Evolutionary conservation across 805 yeast species (phyloP).

Genomic region (Kluyveromyces wickerhamii): DNA sequence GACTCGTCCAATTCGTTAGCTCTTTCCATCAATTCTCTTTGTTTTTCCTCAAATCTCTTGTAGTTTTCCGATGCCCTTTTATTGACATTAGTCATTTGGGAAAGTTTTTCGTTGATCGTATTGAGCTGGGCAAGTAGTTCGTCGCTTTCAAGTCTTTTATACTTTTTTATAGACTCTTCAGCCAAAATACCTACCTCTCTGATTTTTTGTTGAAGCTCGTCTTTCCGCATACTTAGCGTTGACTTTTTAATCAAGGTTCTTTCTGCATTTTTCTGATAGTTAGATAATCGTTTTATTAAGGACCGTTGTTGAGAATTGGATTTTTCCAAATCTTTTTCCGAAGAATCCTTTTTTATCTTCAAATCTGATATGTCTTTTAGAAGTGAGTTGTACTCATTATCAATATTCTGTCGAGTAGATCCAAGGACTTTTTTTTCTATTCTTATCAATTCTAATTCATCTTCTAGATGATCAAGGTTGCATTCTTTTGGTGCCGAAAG

Average conservation of each 20-base stretch:
- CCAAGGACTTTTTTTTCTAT: conserved; percentile 24
- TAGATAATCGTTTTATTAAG: conserved; percentile 48
- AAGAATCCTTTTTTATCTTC: conserved; percentile 22
- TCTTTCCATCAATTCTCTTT: conserved; percentile 57
- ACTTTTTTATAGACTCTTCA: conserved; percentile 63
- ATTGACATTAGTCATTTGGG: conserved; percentile 68
- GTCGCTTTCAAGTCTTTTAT: conserved; percentile 40
- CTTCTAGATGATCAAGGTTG: conserved; percentile 13
- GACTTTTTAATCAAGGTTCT: conserved; percentile 55
- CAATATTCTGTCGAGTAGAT: conserved; percentile 26
- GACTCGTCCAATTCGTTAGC: conserved; percentile 64
- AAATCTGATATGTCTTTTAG: conserved; percentile 24
- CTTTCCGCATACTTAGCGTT: conserved; percentile 50
- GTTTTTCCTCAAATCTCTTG: conserved; percentile 61
- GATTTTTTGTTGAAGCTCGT: conserved; percentile 63
- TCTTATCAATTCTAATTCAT: conserved; percentile 22
- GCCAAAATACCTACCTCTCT: conserved; percentile 85
- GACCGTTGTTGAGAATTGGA: conserved; percentile 51
- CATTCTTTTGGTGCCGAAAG: conserved; percentile 13
- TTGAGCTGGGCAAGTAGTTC: conserved; percentile 47
- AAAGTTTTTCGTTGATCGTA: conserved; percentile 47
- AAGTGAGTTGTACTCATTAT: conserved; percentile 22
- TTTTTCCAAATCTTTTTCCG: conserved; percentile 37
- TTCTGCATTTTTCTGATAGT: conserved; percentile 56
- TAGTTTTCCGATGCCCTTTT: conserved; percentile 86